phyloP scores from a whole-genome alignment of 2,329 filamentous ascomycete genomes.

The Fusarium transvaalense region DNA sequence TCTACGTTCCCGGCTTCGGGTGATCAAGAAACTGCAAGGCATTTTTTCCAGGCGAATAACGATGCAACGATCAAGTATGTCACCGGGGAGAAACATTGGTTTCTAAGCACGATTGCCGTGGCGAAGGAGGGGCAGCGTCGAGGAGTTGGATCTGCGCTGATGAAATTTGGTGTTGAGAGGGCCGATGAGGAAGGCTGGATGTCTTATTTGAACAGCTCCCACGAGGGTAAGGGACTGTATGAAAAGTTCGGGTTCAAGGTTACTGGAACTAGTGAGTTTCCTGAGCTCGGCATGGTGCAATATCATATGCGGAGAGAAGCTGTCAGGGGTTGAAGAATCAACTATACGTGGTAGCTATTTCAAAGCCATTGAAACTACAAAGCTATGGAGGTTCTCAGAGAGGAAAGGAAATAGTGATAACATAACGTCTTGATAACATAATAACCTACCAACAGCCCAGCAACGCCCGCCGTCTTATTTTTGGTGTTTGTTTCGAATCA shows the following conservation, averaged over 20 bases:
- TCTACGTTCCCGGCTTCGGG: conserved; percentile 44
- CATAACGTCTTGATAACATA: conserved; percentile 33
- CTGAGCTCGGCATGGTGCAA: conserved; percentile 41
- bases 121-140: conserved; percentile 49
- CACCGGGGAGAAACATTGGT: conserved; percentile 49
- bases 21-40: conserved; percentile 52
- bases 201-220: conserved; percentile 49
- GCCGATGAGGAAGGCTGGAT: conserved; percentile 49
- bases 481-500: conserved; percentile 21
- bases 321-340: neutral
- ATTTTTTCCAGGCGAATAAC: conserved; percentile 57
- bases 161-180: conserved; percentile 51
- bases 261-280: conserved; percentile 38
- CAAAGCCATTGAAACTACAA: conserved; percentile 28
- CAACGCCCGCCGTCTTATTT: conserved; percentile 42
- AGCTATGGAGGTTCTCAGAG: conserved; percentile 33
- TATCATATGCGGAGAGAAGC: conserved; percentile 51
- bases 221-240: conserved; percentile 47
- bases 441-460: conserved; percentile 17
- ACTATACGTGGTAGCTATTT: neutral
- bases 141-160: conserved; percentile 52
- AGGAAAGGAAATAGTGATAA: conserved; percentile 31
- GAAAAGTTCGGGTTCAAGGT: conserved; percentile 49
- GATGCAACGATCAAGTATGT: conserved; percentile 45
- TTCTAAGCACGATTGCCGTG: conserved; percentile 52